phyloP scores from a whole-genome alignment of 352 stramenopile species.

The Thraustochytrium sp. region DNA sequence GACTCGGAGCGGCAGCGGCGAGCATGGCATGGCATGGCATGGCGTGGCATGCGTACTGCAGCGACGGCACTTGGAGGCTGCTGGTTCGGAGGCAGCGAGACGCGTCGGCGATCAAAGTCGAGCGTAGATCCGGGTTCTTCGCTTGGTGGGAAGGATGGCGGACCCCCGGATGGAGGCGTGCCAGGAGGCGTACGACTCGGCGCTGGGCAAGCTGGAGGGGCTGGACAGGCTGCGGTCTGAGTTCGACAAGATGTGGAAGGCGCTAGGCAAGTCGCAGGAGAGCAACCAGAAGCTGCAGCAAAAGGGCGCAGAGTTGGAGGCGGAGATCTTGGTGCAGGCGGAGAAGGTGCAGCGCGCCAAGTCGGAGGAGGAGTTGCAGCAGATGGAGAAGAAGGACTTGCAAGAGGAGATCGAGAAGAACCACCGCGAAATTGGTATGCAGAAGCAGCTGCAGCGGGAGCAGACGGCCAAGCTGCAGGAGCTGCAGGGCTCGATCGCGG shows the following conservation, averaged over 20 bases:
- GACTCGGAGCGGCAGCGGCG: too few species aligned
- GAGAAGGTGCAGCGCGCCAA: constrained; percentile 35
- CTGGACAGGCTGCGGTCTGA: constrained; percentile 85
- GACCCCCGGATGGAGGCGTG: background rate
- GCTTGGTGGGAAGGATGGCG: background rate
- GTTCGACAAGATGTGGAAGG: constrained; percentile 87
- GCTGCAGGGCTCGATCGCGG: constrained; percentile 10
- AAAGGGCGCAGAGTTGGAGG: constrained; percentile 86
- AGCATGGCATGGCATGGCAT: too few species aligned
- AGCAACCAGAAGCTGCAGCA: constrained; percentile 76
- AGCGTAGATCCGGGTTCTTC: too few species aligned
- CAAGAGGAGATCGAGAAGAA: constrained; percentile 80
- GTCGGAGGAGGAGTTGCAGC: constrained; percentile 51
- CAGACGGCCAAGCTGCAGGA: constrained; percentile 9
- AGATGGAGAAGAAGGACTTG: constrained; percentile 82
- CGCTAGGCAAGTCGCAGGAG: constrained; percentile 84
- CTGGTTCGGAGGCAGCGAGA: too few species aligned
- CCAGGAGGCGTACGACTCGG: constrained; percentile 1
- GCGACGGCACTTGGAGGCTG: too few species aligned
- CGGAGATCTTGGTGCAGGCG: constrained; percentile 62
- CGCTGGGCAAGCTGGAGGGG: constrained; percentile 27
- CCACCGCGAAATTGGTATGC: constrained; percentile 21
- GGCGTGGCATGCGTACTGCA: too few species aligned
- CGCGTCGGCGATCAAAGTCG: too few species aligned
- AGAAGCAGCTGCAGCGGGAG: background rate